These are phyloP conservation scores for Aspergillus sp. DNA, from an alignment of 2,329 filamentous ascomycete species.

Conservation along the genomic window DNA sequence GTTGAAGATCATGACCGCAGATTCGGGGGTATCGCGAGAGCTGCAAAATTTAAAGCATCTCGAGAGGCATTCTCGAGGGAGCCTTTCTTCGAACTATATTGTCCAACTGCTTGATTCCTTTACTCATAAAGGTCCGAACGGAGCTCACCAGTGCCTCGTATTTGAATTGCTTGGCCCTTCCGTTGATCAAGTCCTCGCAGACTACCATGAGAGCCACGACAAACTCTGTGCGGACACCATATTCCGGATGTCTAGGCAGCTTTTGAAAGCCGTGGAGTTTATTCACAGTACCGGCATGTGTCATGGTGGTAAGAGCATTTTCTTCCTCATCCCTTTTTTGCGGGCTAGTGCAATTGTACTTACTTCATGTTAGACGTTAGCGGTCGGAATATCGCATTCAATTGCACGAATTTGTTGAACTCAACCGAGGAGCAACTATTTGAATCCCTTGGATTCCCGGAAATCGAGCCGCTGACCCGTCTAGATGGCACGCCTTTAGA, in stretches of 20 bases:
- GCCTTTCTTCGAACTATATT: conserved; percentile 15
- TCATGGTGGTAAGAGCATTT: conserved; percentile 20
- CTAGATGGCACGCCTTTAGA: conserved; percentile 14
- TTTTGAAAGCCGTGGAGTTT: conserved; percentile 17
- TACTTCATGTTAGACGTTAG: conserved; percentile 16
- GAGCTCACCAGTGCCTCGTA: conserved; percentile 25
- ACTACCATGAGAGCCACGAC: conserved; percentile 12
- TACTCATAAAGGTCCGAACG: conserved; percentile 24
- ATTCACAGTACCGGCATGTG: conserved; percentile 20
- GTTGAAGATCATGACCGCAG: conserved; percentile 25
- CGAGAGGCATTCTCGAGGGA: conserved; percentile 4
- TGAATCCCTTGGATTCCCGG: conserved; percentile 9
- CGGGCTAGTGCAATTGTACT: conserved; percentile 3
- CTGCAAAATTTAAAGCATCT: conserved; percentile 10
- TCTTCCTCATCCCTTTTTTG: conserved; percentile 1
- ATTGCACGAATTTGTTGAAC: conserved; percentile 7
- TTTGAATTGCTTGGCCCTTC: conserved; percentile 24
- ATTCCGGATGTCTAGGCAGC: conserved; percentile 19
- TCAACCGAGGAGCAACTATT: conserved; percentile 11
- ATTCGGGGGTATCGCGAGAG: conserved; percentile 11
- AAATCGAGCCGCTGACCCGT: conserved; percentile 11
- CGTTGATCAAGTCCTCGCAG: conserved; percentile 15
- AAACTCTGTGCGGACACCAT: conserved; percentile 15
- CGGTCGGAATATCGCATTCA: conserved; percentile 19
- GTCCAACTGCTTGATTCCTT: conserved; percentile 24